Evolutionary conservation across 768 basidiomycete genomes (phyloP).

Genomic region (Exidia glandulosa): DNA sequence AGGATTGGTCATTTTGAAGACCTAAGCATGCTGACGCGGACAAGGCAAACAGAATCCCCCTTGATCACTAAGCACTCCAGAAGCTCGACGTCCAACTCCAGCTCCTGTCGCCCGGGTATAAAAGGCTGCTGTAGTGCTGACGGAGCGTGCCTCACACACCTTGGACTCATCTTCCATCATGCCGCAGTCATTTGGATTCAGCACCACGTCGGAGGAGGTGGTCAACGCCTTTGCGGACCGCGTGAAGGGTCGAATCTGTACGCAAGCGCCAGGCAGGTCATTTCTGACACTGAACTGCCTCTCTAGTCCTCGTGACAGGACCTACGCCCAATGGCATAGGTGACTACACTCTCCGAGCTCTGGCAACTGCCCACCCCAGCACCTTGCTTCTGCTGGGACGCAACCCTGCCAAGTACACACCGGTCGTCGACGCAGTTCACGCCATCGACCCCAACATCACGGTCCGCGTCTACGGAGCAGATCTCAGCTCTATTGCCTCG

Average conservation of each 20-base stretch:
- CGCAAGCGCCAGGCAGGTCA: neutral
- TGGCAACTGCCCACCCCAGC: neutral
- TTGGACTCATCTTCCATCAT: no score
- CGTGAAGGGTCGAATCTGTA: neutral
- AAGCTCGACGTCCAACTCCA: no score
- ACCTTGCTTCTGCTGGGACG: neutral
- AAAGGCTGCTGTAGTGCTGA: no score
- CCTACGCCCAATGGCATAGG: neutral
- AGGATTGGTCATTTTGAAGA: no score
- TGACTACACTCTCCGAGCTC: neutral
- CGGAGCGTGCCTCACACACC: no score
- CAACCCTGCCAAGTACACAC: neutral
- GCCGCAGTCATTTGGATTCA: neutral
- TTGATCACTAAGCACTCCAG: no score
- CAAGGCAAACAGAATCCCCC: no score
- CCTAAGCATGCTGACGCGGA: no score
- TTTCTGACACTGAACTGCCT: neutral
- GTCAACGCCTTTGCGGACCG: neutral
- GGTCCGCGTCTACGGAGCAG: neutral
- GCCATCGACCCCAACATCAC: neutral
- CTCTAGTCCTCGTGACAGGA: neutral
- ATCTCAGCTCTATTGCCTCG: neutral
- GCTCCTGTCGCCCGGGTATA: no score
- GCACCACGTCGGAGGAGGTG: neutral
- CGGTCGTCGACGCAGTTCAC: neutral